Evolutionary conservation across 306 rosid genomes (phyloP).

Genomic region (Begonia peltatifolia): DNA sequence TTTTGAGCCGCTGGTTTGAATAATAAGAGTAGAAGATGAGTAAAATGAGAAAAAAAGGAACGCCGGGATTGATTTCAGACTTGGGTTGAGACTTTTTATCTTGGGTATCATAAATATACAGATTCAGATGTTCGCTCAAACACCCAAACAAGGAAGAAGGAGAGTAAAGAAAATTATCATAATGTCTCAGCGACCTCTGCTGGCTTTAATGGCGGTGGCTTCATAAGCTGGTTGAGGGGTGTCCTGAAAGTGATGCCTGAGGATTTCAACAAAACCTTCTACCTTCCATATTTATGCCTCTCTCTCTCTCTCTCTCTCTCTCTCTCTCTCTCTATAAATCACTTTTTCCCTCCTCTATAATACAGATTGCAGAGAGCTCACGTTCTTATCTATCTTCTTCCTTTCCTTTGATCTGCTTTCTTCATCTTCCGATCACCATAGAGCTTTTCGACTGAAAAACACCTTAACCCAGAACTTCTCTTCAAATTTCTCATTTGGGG

Average conservation of each 20-base stretch:
- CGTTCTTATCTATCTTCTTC: not conserved
- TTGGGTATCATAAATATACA: too few species aligned
- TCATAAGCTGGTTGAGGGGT: not conserved
- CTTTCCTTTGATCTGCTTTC: not conserved
- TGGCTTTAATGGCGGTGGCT: conserved; percentile 4
- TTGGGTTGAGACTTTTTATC: too few species aligned
- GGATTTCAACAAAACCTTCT: conserved; percentile 2
- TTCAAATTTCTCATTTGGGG: not conserved
- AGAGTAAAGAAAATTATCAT: not conserved
- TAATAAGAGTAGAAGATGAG: too few species aligned
- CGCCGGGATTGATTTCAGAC: too few species aligned
- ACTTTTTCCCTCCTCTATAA: not conserved
- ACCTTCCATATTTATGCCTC: conserved; percentile 7
- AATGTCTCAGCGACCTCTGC: conserved; percentile 2
- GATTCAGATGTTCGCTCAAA: too few species aligned
- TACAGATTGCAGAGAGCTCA: not conserved
- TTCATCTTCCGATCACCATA: not conserved
- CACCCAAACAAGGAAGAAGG: too few species aligned
- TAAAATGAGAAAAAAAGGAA: too few species aligned
- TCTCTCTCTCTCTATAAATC: not conserved
- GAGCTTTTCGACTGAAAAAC: not conserved
- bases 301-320: not conserved
- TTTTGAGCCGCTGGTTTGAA: too few species aligned
- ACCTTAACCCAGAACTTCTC: not conserved
- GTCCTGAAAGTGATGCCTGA: not conserved